These are phyloP conservation scores for Coemansia sp. DNA, from an alignment of 192 early-diverging fungal genomes.

Conservation along the genomic window DNA sequence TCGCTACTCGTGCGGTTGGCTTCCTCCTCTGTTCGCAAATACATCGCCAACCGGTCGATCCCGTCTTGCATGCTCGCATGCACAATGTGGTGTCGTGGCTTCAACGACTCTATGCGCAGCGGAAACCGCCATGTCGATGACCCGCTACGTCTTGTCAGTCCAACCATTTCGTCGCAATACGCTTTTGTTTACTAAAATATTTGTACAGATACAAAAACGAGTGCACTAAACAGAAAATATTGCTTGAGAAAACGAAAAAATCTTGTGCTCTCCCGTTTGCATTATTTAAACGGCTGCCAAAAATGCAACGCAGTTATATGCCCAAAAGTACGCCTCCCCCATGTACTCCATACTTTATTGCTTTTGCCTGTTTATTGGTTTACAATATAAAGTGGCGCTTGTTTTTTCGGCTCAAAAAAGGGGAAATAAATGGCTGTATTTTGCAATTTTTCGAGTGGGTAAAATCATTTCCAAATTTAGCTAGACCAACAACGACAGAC, in stretches of 20 bases:
- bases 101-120: constrained; percentile 30
- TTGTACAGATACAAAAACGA: not conserved
- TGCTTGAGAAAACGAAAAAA: not conserved
- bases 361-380: not conserved
- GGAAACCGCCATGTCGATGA: constrained; percentile 31
- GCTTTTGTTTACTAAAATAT: not conserved
- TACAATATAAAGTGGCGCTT: not conserved
- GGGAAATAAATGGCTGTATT: too few species aligned
- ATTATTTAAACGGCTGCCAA: not conserved
- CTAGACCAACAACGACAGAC: not conserved
- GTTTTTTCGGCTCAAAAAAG: not conserved
- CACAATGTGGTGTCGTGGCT: constrained; percentile 36
- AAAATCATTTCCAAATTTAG: not conserved
- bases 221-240: not conserved
- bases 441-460: not conserved
- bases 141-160: not conserved
- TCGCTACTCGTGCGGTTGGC: constrained; percentile 6
- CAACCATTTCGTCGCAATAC: not conserved
- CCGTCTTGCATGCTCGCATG: constrained; percentile 30
- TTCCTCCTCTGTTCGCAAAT: constrained; percentile 31
- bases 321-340: not conserved
- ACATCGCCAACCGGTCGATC: constrained; percentile 36
- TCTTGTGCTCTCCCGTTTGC: not conserved
- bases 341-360: not conserved
- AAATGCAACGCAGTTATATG: constrained; percentile 1